Evolutionary conservation across 2,329 filamentous ascomycete genomes (phyloP), one percentile per base, ranked within the genome.

Genomic region (Xylariales sp.): DNA sequence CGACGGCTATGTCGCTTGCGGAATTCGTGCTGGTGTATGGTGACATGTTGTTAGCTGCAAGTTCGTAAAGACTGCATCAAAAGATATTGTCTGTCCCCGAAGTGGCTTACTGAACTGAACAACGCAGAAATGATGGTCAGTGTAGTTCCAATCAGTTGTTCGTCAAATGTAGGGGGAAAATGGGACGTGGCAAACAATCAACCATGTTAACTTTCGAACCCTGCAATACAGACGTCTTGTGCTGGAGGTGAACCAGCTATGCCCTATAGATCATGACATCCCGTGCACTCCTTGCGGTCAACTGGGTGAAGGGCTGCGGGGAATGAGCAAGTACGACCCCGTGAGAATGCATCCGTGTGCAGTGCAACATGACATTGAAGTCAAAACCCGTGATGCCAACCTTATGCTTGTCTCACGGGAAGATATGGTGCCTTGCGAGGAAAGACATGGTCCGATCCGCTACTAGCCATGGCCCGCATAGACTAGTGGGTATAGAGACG

Each of bases 91-190:
- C 44, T 4, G 5, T 55, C 47, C 50, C 53, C 53, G 51, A 56
- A 53, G 53, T 57, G 55, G 56, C 53, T 57, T 57, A 52, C 48
- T 54, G 50, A 50, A 46, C 49, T 52, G 53, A 52, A 52, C 53
- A 50, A 41, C 40, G 46, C 39, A 40, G 38, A 47, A 38, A 45
- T 31, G 15, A 32, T 25, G 47, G 40, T 43, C 25, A 40, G 48
- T 34, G 39, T 48, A 45, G 44, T 43, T 46, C 49, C 47, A 51
- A 52, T 51, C 48, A 52, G 48, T 50, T 49, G 49, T 10, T 34
- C 16, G 9, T 9, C 9, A 20, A 20, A 8, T 14, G 18, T 16
- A n/a, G 16, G 9, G n/a, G 32, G 15, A 34, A n/a, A 20, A 34
- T 10, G 32, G 11, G 32, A 34, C 15, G 8, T 14, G 14, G n/a